Conservation (phyloP, 768 basidiomycete genomes). For the Trametes punicea region DNA sequence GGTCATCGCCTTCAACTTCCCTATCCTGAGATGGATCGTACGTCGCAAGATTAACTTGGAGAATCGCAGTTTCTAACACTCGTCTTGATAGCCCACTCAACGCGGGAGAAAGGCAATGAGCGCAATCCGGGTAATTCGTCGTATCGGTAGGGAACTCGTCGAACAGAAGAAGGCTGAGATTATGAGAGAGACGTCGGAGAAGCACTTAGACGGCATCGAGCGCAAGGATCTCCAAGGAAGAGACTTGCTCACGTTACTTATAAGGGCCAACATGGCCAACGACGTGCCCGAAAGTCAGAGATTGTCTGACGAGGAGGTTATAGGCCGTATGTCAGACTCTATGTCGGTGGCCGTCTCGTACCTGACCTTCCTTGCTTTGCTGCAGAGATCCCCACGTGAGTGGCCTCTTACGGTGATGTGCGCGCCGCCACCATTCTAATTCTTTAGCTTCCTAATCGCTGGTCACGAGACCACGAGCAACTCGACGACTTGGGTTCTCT, state of each 20-base stretch:
- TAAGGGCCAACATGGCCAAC: constrained; percentile 62
- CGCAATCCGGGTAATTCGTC: constrained; percentile 20
- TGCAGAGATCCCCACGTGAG: constrained; percentile 27
- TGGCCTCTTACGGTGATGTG: not conserved
- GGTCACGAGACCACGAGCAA: constrained; percentile 43
- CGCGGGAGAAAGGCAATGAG: not conserved
- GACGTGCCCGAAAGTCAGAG: constrained; percentile 53
- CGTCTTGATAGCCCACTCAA: constrained; percentile 2
- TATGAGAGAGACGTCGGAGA: constrained; percentile 13
- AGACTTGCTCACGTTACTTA: constrained; percentile 58
- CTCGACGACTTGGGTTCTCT: constrained; percentile 36
- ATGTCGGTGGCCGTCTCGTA: not conserved
- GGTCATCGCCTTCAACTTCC: constrained; percentile 9
- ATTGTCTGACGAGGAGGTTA: constrained; percentile 61
- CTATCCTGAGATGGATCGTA: constrained; percentile 23
- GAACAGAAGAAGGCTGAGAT: constrained; percentile 32
- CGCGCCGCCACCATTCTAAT: not conserved
- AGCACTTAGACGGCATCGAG: constrained; percentile 31
- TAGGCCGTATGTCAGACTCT: constrained; percentile 41
- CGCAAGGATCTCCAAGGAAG: constrained; percentile 35
- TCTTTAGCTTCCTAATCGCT: constrained; percentile 29
- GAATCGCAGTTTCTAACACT: not conserved
- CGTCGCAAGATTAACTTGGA: not conserved
- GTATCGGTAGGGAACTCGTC: constrained; percentile 29
- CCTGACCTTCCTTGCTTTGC: not conserved